phyloP scores from a whole-genome alignment of 2,329 filamentous ascomycete genomes.

The Ustilaginoidea virens region DNA sequence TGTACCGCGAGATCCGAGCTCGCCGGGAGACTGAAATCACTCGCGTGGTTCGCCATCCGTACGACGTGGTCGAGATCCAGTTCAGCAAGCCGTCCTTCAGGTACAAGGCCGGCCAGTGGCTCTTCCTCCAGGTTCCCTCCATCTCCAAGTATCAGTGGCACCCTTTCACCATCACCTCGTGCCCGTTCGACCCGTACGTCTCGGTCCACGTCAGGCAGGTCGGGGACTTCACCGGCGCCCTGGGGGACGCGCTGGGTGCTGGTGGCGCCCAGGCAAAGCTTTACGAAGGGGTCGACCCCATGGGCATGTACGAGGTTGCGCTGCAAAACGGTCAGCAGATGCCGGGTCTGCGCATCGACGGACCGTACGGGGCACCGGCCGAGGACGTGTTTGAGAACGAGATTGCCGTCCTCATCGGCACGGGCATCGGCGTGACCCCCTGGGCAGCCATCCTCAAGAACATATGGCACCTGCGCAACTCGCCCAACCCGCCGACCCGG shows the following conservation, averaged over 20 bases:
- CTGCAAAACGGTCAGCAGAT: slow-evolving; percentile 86
- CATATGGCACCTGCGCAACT: slow-evolving; percentile 90
- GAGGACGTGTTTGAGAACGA: slow-evolving; percentile 96
- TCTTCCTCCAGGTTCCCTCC: slow-evolving; percentile 85
- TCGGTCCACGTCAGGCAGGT: slow-evolving; percentile 93
- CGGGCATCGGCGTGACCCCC: slow-evolving; percentile 74
- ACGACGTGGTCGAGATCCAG: slow-evolving; percentile 94
- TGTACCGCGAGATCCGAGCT: slow-evolving; percentile 81
- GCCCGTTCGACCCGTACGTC: slow-evolving; percentile 87
- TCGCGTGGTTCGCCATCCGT: slow-evolving; percentile 88
- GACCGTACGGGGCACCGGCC: slow-evolving; percentile 89
- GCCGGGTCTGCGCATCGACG: slow-evolving; percentile 80
- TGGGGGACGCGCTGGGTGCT: slow-evolving; percentile 92
- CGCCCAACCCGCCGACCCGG: slow-evolving; percentile 75
- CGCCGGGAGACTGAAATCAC: slow-evolving; percentile 77
- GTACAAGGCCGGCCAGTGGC: slow-evolving; percentile 97
- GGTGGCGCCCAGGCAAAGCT: slow-evolving; percentile 76
- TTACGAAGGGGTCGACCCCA: slow-evolving; percentile 78
- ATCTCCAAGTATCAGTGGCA: slow-evolving; percentile 92
- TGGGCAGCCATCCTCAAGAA: slow-evolving; percentile 88
- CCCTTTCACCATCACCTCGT: slow-evolving; percentile 97
- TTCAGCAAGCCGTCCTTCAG: slow-evolving; percentile 93
- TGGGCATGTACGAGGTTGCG: slow-evolving; percentile 96
- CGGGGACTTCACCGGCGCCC: slow-evolving; percentile 83
- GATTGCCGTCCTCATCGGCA: slow-evolving; percentile 72